These are phyloP conservation scores for Pythium grandisporangium DNA, from an alignment of 352 stramenopile genomes.

Conservation along the genomic window DNA sequence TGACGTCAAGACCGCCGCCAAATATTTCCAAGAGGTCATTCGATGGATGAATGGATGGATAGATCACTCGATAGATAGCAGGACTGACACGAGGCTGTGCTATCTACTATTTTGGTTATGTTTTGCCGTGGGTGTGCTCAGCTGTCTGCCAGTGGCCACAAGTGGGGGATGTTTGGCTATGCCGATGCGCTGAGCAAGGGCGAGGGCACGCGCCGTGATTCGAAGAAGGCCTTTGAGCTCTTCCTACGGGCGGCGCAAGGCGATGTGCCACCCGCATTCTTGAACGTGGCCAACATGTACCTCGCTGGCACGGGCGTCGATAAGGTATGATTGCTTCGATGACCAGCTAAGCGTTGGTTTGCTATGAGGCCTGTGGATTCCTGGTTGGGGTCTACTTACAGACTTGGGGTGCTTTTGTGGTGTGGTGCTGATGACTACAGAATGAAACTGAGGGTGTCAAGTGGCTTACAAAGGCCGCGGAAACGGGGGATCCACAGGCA, in stretches of 20 bases:
- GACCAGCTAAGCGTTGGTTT: too few relatives aligned
- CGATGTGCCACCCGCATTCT: slow-evolving; percentile 58
- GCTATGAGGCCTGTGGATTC: too few relatives aligned
- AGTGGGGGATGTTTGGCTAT: slow-evolving; percentile 76
- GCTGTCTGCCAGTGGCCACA: slow-evolving; percentile 48
- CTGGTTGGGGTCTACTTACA: too few relatives aligned
- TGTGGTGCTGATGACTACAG: slow-evolving; percentile 13
- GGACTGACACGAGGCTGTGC: too few relatives aligned
- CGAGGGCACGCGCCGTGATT: slow-evolving; percentile 64
- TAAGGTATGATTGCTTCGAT: too few relatives aligned
- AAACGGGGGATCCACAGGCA: slow-evolving; percentile 59
- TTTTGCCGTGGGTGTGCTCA: too few relatives aligned
- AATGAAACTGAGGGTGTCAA: slow-evolving; percentile 57
- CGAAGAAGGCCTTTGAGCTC: slow-evolving; percentile 73
- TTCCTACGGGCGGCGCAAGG: slow-evolving; percentile 57
- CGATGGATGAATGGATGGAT: too few relatives aligned
- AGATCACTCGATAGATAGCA: too few relatives aligned
- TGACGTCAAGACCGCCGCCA: slow-evolving; percentile 37
- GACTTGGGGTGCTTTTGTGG: not conserved
- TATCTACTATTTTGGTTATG: too few relatives aligned
- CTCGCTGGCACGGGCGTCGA: slow-evolving; percentile 42
- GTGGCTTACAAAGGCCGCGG: slow-evolving; percentile 68
- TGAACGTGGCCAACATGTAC: slow-evolving; percentile 84
- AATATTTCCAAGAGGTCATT: slow-evolving; percentile 78
- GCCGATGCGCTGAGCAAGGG: slow-evolving; percentile 65